A percentile compares a stretch with the other conserved stretches of the same genome.
Conservation (phyloP, 2,329 filamentous ascomycete species). For the Leptographium wingfieldii region DNA sequence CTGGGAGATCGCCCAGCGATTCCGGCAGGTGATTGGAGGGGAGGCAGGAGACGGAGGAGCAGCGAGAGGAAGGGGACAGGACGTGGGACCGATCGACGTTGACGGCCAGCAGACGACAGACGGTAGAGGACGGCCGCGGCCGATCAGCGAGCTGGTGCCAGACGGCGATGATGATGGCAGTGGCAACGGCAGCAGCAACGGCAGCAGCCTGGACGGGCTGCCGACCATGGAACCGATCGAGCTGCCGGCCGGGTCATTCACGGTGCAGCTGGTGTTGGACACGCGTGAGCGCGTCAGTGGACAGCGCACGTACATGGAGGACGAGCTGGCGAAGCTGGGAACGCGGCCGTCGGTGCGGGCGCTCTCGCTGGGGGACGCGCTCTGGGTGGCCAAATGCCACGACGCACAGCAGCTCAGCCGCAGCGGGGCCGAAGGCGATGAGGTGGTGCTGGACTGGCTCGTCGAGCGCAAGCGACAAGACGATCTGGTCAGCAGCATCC, state of each 20-base stretch:
- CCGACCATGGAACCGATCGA: conserved; percentile 45
- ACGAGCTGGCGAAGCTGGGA: conserved; percentile 55
- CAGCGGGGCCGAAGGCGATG: conserved; percentile 49
- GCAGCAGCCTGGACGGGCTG: conserved; percentile 17
- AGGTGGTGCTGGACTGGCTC: conserved; percentile 68
- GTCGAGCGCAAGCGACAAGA: conserved; percentile 71
- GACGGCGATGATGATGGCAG: neutral
- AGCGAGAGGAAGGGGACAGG: neutral
- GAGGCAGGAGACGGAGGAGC: neutral
- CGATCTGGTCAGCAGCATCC: conserved; percentile 68
- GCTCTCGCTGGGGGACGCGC: conserved; percentile 60
- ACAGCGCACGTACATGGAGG: conserved; percentile 65
- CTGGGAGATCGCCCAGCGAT: conserved; percentile 58
- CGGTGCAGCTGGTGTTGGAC: conserved; percentile 61
- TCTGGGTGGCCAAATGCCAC: conserved; percentile 67
- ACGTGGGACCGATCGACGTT: neutral
- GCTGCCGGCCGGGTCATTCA: conserved; percentile 53
- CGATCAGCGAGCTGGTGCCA: conserved; percentile 3
- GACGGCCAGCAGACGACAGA: neutral
- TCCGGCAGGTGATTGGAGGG: conserved; percentile 32
- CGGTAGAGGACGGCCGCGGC: neutral
- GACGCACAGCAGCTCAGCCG: conserved; percentile 42
- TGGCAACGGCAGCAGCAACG: neutral
- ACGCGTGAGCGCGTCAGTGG: conserved; percentile 60
- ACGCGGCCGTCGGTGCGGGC: conserved; percentile 53